Conservation (phyloP, 441 rosid genomes). For the Pelargonium citronellum region DNA sequence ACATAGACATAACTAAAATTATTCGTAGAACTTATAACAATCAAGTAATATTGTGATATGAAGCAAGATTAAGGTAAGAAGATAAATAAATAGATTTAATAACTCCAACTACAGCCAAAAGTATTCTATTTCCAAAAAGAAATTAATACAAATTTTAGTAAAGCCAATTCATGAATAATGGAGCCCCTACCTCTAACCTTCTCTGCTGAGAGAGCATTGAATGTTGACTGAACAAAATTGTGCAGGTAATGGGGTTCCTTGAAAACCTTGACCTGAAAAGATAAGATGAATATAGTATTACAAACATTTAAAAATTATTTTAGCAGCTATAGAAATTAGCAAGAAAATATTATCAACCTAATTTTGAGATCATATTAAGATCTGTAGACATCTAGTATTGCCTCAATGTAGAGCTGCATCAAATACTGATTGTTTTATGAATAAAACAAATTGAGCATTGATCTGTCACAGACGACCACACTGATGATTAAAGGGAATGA, state of each 20-base stretch:
- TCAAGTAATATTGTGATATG: background rate
- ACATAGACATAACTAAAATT: background rate
- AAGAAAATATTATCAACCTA: background rate
- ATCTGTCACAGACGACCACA: background rate
- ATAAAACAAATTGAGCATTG: background rate
- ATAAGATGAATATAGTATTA: background rate
- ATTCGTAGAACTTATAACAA: background rate
- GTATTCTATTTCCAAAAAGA: background rate
- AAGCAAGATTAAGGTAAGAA: too few relatives aligned
- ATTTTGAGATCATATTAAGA: background rate
- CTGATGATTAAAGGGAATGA: background rate
- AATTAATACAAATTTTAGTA: background rate
- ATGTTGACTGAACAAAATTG: constrained; percentile 86
- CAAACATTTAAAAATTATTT: background rate
- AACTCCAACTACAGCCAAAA: background rate
- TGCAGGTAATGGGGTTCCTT: constrained; percentile 70
- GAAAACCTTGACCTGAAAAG: constrained; percentile 85
- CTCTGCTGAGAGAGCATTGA: constrained; percentile 68
- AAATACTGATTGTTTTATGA: background rate
- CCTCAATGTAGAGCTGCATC: background rate
- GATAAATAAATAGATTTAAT: too few relatives aligned
- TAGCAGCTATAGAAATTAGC: background rate
- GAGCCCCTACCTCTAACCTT: constrained; percentile 64
- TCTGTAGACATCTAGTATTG: background rate
- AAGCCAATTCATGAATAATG: background rate